phyloP scores from a whole-genome alignment of 2,329 filamentous ascomycete species.

The Talaromyces albobiverticillius region DNA sequence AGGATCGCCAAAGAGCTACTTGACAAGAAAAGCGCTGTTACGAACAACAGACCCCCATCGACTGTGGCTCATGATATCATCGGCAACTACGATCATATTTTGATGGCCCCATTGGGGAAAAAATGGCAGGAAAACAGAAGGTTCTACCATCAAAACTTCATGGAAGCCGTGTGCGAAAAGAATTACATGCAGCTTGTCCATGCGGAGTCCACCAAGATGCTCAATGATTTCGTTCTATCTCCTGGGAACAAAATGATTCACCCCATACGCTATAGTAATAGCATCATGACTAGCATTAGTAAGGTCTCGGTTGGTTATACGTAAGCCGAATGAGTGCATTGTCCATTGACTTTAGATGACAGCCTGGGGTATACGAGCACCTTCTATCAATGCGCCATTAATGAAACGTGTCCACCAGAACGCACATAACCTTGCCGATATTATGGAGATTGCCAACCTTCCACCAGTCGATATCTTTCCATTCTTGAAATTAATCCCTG shows the following conservation, averaged over 20 bases:
- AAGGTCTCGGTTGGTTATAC: neutral
- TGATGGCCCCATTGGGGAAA: slow-evolving; percentile 47
- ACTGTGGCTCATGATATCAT: slow-evolving; percentile 42
- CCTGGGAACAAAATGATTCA: slow-evolving; percentile 48
- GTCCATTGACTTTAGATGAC: neutral
- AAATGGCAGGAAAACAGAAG: slow-evolving; percentile 49
- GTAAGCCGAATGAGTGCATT: slow-evolving; percentile 6
- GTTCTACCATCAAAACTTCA: slow-evolving; percentile 46
- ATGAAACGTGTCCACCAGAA: slow-evolving; percentile 44
- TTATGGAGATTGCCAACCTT: slow-evolving; percentile 46
- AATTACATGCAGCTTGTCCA: slow-evolving; percentile 37
- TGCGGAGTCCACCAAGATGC: slow-evolving; percentile 50
- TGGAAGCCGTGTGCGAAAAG: slow-evolving; percentile 44
- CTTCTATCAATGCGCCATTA: slow-evolving; percentile 29
- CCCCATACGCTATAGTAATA: slow-evolving; percentile 50
- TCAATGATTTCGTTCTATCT: slow-evolving; percentile 41
- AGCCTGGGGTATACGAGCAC: slow-evolving; percentile 35
- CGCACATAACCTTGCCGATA: slow-evolving; percentile 38
- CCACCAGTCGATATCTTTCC: slow-evolving; percentile 50
- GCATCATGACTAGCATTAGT: slow-evolving; percentile 39
- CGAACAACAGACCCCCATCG: slow-evolving; percentile 42
- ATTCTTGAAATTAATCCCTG: slow-evolving; percentile 42
- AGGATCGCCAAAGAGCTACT: slow-evolving; percentile 42
- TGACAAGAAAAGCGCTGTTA: slow-evolving; percentile 46
- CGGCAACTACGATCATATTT: slow-evolving; percentile 46